Evolutionary conservation across 805 yeast genomes (phyloP), one percentile per base, ranked within the genome.

Genomic region (Candida endomychidarum): DNA sequence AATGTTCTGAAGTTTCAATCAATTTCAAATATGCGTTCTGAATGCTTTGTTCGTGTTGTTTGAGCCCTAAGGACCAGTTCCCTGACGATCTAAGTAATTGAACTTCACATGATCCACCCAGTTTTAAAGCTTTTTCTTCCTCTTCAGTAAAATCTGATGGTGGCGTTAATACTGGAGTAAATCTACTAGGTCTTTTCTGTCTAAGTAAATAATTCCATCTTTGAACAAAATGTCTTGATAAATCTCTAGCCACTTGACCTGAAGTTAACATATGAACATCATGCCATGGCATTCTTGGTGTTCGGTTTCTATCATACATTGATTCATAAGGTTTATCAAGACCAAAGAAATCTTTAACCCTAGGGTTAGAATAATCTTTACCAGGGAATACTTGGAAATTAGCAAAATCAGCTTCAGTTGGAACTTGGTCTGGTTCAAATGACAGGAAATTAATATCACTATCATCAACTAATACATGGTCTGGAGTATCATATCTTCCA

Each of bases 261-360:
- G 90, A 78, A 1, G 95, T 81, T 65, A 89, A 80, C 95, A 90
- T 93, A 51, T 93, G 98, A 26, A 93, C 87, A 72, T 93, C 99
- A 61, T 93, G 99, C 99, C 99, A 93, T 8, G 99, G 99, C 99
- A 93, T 93, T 52, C 99, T 77, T 2, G 99, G 98, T 15, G 78
- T 74, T 14, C 60, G 60, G 11, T 75, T 69, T 45, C 99, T 75
- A 60, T 93, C 95, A 56, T 88, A 88, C 93, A 91, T 84, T 16
- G 87, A 86, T 37, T 87, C 95, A 54, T 82, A 88, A 2, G 99
- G 98, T 50, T 81, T 79, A 47, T 89, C 87, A 42, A 93, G 71
- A 3, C 75, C 82, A 54, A 60, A 76, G 58, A 93, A 93, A 59
- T 93, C 99, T 53, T 83, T 83, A 11, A 86, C 88, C 48, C 99